Percentiles rank a stretch among this genome's conserved stretches.
Evolutionary conservation across 2,329 filamentous ascomycete species (phyloP).

Genomic region (Metarhizium brunneum): DNA sequence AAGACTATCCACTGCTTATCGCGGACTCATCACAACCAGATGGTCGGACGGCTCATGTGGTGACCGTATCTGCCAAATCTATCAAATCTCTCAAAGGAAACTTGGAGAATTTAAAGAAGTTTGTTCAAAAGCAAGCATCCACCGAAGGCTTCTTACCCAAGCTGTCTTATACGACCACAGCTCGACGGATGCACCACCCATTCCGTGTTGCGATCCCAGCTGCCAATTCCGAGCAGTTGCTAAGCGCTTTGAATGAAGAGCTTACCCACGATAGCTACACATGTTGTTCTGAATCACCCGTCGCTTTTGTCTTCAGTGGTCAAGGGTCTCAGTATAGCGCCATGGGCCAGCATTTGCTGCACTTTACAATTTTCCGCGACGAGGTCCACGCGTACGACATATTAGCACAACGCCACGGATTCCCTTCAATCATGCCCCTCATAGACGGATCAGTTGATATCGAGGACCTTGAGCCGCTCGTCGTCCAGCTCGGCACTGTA

Average conservation of each 20-base stretch:
- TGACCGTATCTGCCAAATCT: constrained; percentile 4
- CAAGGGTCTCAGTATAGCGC: constrained; percentile 26
- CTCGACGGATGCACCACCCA: constrained; percentile 19
- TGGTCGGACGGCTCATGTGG: background rate
- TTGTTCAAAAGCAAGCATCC: constrained; percentile 17
- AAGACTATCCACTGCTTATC: constrained; percentile 34
- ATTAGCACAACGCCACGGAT: constrained; percentile 28
- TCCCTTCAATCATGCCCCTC: constrained; percentile 45
- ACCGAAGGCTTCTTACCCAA: constrained; percentile 25
- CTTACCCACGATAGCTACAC: background rate
- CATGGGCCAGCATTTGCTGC: constrained; percentile 13
- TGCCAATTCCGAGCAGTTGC: background rate
- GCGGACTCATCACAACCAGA: background rate
- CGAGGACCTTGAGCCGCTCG: constrained; percentile 2
- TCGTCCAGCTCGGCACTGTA: constrained; percentile 43
- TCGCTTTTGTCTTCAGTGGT: constrained; percentile 31
- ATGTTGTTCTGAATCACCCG: background rate
- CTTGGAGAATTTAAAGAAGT: background rate
- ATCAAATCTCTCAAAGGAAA: background rate
- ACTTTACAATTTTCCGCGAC: constrained; percentile 17
- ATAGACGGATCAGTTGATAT: constrained; percentile 26
- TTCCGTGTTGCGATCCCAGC: background rate
- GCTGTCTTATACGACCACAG: constrained; percentile 46
- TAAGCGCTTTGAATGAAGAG: background rate
- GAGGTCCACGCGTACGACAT: constrained; percentile 44